Conservation (phyloP, 2,329 filamentous ascomycete genomes). For the Botrytis deweyae region DNA sequence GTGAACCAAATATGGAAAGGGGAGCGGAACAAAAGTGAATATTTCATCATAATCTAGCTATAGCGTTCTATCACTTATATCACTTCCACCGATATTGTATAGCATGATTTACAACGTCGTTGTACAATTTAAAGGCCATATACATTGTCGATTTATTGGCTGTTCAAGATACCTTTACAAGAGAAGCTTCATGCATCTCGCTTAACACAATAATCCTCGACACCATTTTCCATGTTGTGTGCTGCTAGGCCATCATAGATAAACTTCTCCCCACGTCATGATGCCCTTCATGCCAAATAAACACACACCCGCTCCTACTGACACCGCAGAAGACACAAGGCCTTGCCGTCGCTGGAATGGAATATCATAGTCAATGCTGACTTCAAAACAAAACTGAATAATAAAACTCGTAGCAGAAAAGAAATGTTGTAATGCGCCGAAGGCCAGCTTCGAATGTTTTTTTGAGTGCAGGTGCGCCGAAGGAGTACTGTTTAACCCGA, state of each 20-base stretch:
- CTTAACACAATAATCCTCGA: background rate
- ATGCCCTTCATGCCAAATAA: background rate
- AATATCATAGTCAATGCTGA: background rate
- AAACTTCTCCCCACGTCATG: background rate
- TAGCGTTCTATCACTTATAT: background rate
- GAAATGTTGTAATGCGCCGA: background rate
- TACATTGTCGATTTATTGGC: background rate
- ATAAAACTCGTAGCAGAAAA: background rate
- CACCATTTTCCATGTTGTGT: background rate
- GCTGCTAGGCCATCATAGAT: no score
- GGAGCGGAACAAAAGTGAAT: background rate
- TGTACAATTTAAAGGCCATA: background rate
- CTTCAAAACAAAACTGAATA: background rate
- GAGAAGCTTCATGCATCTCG: background rate
- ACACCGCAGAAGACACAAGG: background rate
- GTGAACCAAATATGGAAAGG: background rate
- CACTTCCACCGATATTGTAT: background rate
- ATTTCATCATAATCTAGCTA: background rate
- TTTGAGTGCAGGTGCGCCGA: background rate
- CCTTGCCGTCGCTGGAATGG: background rate
- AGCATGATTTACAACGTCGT: background rate
- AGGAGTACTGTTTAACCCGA: background rate
- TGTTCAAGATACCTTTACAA: background rate
- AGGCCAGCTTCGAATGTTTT: background rate
- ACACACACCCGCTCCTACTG: background rate